Percentiles rank a stretch among this genome's conserved stretches.
phyloP scores from a whole-genome alignment of 2,329 filamentous ascomycete genomes.

The Aspergillus sp. region DNA sequence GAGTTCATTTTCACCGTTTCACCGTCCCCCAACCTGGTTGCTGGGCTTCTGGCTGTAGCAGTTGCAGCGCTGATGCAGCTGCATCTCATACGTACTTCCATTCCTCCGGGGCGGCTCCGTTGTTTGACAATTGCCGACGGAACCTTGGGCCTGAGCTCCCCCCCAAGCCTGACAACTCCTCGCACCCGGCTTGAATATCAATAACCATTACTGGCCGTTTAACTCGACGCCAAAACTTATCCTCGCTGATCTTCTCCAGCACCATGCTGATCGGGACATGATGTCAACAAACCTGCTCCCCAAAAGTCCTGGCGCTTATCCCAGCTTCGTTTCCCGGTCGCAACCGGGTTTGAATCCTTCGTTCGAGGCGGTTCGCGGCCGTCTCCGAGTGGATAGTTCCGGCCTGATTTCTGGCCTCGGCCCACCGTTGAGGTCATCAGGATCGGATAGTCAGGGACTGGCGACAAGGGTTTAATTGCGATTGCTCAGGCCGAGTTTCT shows the following conservation, averaged over 20 bases:
- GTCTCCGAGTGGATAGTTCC: conserved; percentile 3
- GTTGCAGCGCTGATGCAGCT: neutral
- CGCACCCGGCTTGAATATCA: neutral
- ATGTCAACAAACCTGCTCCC: conserved; percentile 2
- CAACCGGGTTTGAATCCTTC: neutral
- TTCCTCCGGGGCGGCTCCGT: neutral
- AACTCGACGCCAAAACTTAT: neutral
- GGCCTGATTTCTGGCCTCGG: neutral
- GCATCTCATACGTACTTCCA: neutral
- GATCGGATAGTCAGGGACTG: conserved; percentile 1
- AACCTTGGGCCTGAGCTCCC: neutral
- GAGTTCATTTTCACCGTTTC: neutral
- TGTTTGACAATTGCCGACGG: neutral
- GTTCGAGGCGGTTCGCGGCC: neutral
- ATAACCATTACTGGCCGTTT: neutral
- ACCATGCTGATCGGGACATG: neutral
- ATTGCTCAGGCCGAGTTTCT: conserved; percentile 1
- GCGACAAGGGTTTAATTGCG: conserved; percentile 7
- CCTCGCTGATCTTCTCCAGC: neutral
- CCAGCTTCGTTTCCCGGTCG: neutral
- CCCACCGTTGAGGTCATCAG: conserved; percentile 9
- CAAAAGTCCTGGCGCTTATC: neutral
- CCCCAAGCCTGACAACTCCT: neutral
- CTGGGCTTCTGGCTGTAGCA: neutral
- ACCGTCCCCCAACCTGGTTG: neutral